Evolutionary conservation across 139 green algal genomes (phyloP).

Genomic region (Picochlorum costavermella): DNA sequence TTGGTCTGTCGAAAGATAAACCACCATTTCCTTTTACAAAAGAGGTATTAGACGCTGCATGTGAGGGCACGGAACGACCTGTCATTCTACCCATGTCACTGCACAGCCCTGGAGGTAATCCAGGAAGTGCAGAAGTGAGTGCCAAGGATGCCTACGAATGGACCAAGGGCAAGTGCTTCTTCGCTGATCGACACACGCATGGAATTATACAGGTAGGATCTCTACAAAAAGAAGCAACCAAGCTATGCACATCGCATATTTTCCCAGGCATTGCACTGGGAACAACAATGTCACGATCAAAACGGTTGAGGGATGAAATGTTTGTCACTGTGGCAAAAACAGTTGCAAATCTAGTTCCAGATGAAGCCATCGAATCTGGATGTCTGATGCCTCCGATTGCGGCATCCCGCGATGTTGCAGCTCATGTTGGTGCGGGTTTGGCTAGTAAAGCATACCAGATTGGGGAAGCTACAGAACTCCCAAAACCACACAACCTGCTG

Average conservation of each 20-base stretch:
- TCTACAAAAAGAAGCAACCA: conserved; percentile 1
- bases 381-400: conserved; percentile 51
- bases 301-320: conserved; percentile 72
- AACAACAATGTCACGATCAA: conserved; percentile 47
- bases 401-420: conserved; percentile 39
- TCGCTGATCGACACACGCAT: conserved; percentile 12
- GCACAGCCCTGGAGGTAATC: conserved; percentile 3
- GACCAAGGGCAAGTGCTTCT: conserved; percentile 37
- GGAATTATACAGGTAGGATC: conserved; percentile 4
- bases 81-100: conserved; percentile 68
- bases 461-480: conserved; percentile 69
- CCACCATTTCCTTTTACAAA: conserved; percentile 38
- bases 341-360: conserved; percentile 53
- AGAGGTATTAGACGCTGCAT: conserved; percentile 40
- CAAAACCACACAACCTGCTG: conserved; percentile 68
- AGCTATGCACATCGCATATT: conserved; percentile 25
- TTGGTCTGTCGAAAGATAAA: conserved; percentile 37
- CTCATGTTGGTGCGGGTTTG: conserved; percentile 55
- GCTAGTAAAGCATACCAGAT: conserved; percentile 66
- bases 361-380: conserved; percentile 48
- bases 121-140: conserved; percentile 40
- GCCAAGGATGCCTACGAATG: conserved; percentile 53
- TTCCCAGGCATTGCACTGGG: conserved; percentile 57
- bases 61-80: conserved; percentile 38
- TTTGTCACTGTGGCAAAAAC: conserved; percentile 64